Evolutionary conservation across 768 basidiomycete genomes (phyloP), one percentile per base, ranked within the genome.

Genomic region (Termitomyces sp.): DNA sequence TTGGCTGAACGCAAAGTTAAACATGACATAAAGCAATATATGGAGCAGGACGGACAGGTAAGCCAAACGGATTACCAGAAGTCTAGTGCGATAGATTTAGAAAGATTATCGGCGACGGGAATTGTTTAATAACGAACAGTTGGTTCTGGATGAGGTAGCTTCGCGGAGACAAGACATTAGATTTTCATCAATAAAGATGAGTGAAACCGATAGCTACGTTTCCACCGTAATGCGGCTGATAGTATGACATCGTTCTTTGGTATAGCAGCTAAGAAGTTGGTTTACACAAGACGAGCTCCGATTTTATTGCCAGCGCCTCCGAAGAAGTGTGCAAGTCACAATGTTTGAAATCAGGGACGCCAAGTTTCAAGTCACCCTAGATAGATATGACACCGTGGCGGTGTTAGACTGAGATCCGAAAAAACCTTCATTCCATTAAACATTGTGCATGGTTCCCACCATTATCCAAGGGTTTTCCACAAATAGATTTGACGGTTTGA

Each of bases 51-150:
- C 58, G 53, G 31, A 60, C 58, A 46, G 62, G 59, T 0, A 52
- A 48, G 7, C 56, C 59, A 13, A 58, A 54, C 13, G 62, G 48
- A n/a, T 24, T 12, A 16, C 59, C 56, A 6, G 59, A 37, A 44
- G 39, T 39, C 61, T 62, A 44, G 24, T 54, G 27, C 16, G 30
- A 27, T 15, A 33, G 9, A 37, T 48, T 54, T 8, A 57, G 58
- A 54, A 9, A 13, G 27, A n/a, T 13, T 11, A 42, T 22, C 18
- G n/a, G n/a, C 11, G 13, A 20, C 11, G 6, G 3, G 7, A 2
- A 18, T 13, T 18, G 18, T 16, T 18, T 27, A 41, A 30, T 24
- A 48, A 58, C 61, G 3, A 53, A 63, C 61, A 16, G 55, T 45
- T 47, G 58, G 33, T 9, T 53, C 20, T 45, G 50, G 18, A 55